phyloP scores from a whole-genome alignment of 2,329 filamentous ascomycete species.

The Monascus ruber region DNA sequence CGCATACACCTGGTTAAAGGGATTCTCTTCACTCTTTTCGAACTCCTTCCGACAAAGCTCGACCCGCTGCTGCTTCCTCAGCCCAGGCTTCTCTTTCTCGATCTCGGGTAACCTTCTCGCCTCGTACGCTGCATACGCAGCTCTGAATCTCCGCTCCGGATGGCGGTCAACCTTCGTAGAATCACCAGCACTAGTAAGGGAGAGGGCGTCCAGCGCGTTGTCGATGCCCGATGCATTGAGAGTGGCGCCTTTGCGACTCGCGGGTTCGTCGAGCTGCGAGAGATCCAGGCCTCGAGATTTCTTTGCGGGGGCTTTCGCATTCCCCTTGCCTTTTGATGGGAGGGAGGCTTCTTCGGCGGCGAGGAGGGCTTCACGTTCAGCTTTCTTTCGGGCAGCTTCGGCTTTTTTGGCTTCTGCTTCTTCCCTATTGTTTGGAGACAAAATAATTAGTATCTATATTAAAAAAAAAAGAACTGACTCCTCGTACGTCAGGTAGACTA shows the following conservation, averaged over 20 bases:
- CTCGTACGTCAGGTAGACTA: not conserved
- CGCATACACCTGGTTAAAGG: conserved; percentile 75
- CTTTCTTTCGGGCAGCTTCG: conserved; percentile 77
- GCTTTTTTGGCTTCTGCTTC: conserved; percentile 74
- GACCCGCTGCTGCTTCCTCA: conserved; percentile 74
- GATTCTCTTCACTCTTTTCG: conserved; percentile 87
- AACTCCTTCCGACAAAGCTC: conserved; percentile 84
- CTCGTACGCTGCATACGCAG: conserved; percentile 73
- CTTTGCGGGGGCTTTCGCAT: conserved; percentile 39
- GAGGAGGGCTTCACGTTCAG: conserved; percentile 73
- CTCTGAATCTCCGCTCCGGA: conserved; percentile 77
- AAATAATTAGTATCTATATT: not conserved
- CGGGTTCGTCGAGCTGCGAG: conserved; percentile 57
- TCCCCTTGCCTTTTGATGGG: conserved; percentile 47
- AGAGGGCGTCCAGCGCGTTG: conserved; percentile 80
- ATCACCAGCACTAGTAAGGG: conserved; percentile 48
- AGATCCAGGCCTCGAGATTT: conserved; percentile 62
- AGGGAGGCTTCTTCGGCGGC: conserved; percentile 68
- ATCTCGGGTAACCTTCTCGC: conserved; percentile 74
- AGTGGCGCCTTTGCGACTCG: conserved; percentile 40
- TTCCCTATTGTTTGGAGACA: conserved; percentile 46
- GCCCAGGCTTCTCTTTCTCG: conserved; percentile 66
- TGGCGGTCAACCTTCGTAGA: conserved; percentile 70
- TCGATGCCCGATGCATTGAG: conserved; percentile 84
- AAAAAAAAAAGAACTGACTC: not conserved